These are phyloP conservation scores for Podila epigama DNA, from an alignment of 192 early-diverging fungal species.

Conservation along the genomic window DNA sequence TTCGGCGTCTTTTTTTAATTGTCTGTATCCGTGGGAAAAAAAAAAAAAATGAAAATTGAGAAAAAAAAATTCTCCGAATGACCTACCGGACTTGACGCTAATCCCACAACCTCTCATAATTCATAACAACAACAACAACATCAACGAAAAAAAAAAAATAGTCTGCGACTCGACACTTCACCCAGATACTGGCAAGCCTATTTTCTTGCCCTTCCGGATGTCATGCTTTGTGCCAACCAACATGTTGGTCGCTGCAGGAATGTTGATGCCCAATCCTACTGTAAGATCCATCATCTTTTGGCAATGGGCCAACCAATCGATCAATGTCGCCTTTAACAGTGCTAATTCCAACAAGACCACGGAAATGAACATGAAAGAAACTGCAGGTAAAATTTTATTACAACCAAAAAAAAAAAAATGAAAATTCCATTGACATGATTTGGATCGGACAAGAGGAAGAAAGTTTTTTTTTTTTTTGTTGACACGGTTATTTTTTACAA, in stretches of 20 bases:
- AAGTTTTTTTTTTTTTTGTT: not conserved
- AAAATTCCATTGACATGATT: not conserved
- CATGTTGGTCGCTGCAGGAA: constrained; percentile 80
- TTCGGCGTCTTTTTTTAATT: not conserved
- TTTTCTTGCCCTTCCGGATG: constrained; percentile 86
- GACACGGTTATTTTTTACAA: too few relatives aligned
- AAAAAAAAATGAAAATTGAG: constrained; percentile 1
- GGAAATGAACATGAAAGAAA: constrained; percentile 75
- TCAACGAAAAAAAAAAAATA: constrained; percentile 17
- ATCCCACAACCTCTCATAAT: not conserved
- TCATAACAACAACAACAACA: not conserved
- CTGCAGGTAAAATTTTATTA: constrained; percentile 61
- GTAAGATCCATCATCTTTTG: constrained; percentile 71
- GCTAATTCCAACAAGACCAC: constrained; percentile 86
- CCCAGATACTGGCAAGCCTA: constrained; percentile 80
- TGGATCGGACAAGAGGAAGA: too few relatives aligned
- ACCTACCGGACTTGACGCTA: not conserved
- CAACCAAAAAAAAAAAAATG: too few relatives aligned
- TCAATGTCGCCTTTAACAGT: constrained; percentile 88
- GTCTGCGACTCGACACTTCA: constrained; percentile 82
- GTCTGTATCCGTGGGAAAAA: constrained; percentile 6
- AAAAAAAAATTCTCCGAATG: not conserved
- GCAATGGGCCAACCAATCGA: constrained; percentile 85
- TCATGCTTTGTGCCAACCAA: constrained; percentile 86
- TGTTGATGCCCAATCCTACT: constrained; percentile 84